Conservation (phyloP, 2,329 filamentous ascomycete genomes). For the Cladosporium sp. region DNA sequence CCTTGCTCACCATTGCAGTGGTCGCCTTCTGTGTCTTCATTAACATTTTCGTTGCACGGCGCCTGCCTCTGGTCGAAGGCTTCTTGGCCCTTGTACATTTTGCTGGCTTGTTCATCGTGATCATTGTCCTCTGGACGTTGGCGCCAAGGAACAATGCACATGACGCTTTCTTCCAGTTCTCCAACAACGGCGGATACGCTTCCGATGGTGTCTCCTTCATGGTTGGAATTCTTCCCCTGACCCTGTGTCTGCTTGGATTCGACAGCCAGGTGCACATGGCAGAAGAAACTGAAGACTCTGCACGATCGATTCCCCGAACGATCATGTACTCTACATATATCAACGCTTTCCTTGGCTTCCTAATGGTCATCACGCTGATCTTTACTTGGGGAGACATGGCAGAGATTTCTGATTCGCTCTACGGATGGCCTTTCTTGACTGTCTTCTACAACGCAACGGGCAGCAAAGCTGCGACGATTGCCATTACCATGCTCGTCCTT, state of each 20-base stretch:
- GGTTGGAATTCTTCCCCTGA: slow-evolving; percentile 43
- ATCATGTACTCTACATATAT: slow-evolving; percentile 28
- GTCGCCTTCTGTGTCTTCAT: slow-evolving; percentile 41
- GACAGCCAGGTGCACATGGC: slow-evolving; percentile 35
- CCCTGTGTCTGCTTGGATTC: slow-evolving; percentile 28
- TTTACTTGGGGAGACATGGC: slow-evolving; percentile 38
- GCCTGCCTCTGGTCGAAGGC: slow-evolving; percentile 52
- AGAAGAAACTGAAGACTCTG: slow-evolving; percentile 34
- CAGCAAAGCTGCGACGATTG: slow-evolving; percentile 36
- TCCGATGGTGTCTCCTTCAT: slow-evolving; percentile 48
- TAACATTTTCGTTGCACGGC: slow-evolving; percentile 48
- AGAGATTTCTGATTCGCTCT: slow-evolving; percentile 23
- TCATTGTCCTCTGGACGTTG: slow-evolving; percentile 50
- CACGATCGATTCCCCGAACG: slow-evolving; percentile 28
- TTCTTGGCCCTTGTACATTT: slow-evolving; percentile 54
- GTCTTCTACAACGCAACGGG: slow-evolving; percentile 42
- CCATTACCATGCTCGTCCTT: slow-evolving; percentile 39
- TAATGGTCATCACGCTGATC: slow-evolving; percentile 37
- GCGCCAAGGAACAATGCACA: slow-evolving; percentile 45
- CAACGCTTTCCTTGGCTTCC: slow-evolving; percentile 30
- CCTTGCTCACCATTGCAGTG: slow-evolving; percentile 51
- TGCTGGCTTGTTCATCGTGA: slow-evolving; percentile 55
- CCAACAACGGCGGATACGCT: slow-evolving; percentile 49
- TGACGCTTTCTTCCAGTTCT: slow-evolving; percentile 52
- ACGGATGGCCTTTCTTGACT: slow-evolving; percentile 38